A percentile compares a stretch with the other conserved stretches of the same genome.
These are phyloP conservation scores for Phoma sp. DNA, from an alignment of 2,329 filamentous ascomycete species.

Conservation along the genomic window DNA sequence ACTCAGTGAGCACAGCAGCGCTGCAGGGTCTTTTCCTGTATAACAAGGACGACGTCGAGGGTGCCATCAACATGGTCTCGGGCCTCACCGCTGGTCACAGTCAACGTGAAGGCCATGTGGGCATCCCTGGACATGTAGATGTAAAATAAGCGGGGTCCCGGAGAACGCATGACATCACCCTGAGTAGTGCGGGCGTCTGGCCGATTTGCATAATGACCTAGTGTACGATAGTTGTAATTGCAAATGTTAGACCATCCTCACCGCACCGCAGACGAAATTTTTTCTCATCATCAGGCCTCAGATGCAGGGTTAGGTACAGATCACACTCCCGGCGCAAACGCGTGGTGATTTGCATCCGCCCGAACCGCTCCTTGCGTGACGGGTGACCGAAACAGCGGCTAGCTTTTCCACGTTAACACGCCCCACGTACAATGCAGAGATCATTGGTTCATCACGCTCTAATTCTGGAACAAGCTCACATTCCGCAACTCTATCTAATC, in stretches of 20 bases:
- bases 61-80: conserved; percentile 81
- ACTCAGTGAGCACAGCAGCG: conserved; percentile 81
- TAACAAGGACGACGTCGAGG: conserved; percentile 89
- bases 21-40: conserved; percentile 94
- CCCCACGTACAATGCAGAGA: conserved; percentile 1
- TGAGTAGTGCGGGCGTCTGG: conserved; percentile 5
- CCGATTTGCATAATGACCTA: conserved; percentile 1
- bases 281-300: conserved; percentile 11
- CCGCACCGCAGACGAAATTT: conserved; percentile 3
- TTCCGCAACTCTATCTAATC: conserved; percentile 30
- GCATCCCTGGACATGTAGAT: conserved; percentile 41
- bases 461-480: neutral
- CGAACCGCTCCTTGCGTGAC: conserved; percentile 14
- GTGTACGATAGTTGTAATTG: conserved; percentile 17
- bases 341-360: conserved; percentile 24
- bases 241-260: conserved; percentile 5
- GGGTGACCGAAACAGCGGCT: conserved; percentile 7
- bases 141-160: conserved; percentile 24
- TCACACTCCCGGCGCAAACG: conserved; percentile 7
- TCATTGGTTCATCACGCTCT: conserved; percentile 7
- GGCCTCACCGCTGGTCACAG: conserved; percentile 54
- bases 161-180: conserved; percentile 18
- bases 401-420: conserved; percentile 2
- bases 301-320: neutral
- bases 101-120: conserved; percentile 34